These are phyloP conservation scores for Mycena vulgaris DNA, from an alignment of 768 basidiomycete genomes.

Conservation along the genomic window DNA sequence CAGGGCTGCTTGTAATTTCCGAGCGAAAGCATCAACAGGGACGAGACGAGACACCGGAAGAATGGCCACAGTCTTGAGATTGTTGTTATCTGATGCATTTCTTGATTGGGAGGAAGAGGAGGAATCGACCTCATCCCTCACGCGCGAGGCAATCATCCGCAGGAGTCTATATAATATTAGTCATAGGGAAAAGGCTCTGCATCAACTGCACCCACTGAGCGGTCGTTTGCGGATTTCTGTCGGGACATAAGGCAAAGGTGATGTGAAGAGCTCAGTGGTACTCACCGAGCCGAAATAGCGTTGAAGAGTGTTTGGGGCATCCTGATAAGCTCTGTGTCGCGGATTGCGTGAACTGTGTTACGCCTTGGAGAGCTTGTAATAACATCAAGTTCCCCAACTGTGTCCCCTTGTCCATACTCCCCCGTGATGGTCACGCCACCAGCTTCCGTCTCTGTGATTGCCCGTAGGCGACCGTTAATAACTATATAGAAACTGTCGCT, in stretches of 20 bases:
- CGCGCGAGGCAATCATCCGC: slow-evolving; percentile 93
- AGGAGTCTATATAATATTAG: slow-evolving; percentile 66
- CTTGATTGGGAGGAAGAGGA: slow-evolving; percentile 65
- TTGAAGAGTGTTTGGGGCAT: slow-evolving; percentile 99
- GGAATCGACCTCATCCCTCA: slow-evolving; percentile 85
- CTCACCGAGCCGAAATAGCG: slow-evolving; percentile 90
- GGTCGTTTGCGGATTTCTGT: slow-evolving; percentile 87
- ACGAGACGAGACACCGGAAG: slow-evolving; percentile 90
- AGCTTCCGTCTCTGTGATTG: slow-evolving; percentile 84
- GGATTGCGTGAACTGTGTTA: slow-evolving; percentile 96
- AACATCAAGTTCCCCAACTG: slow-evolving; percentile 97
- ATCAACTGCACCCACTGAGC: slow-evolving; percentile 72
- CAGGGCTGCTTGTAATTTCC: slow-evolving; percentile 88
- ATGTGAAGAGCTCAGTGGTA: slow-evolving; percentile 2
- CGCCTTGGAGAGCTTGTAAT: slow-evolving; percentile 91
- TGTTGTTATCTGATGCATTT: slow-evolving; percentile 82
- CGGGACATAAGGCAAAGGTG: not conserved
- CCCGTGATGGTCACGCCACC: slow-evolving; percentile 87
- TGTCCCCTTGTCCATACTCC: slow-evolving; percentile 98
- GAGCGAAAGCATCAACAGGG: slow-evolving; percentile 91
- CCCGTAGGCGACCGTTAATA: slow-evolving; percentile 95
- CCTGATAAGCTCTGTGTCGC: slow-evolving; percentile 95
- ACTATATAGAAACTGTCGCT: slow-evolving; percentile 99
- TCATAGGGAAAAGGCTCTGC: not conserved
- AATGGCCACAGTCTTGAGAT: slow-evolving; percentile 95